phyloP scores from a whole-genome alignment of 2,329 filamentous ascomycete species.

The Hansfordia pulvinata region DNA sequence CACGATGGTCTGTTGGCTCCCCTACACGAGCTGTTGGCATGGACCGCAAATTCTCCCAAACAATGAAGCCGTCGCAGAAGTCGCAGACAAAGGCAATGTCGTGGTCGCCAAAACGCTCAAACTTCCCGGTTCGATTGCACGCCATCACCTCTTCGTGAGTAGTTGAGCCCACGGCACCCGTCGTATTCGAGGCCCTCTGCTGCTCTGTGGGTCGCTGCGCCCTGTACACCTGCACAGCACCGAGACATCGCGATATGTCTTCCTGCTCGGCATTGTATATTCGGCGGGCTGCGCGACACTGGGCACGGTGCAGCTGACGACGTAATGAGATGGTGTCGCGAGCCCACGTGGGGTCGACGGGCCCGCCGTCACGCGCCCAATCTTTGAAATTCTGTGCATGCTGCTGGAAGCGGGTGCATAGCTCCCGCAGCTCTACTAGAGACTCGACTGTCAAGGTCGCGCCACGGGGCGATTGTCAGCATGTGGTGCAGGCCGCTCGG shows the following conservation, averaged over 20 bases:
- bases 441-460: conserved; percentile 28
- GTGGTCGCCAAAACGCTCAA: conserved; percentile 38
- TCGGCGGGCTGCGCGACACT: conserved; percentile 41
- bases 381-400: conserved; percentile 37
- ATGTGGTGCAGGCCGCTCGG: conserved; percentile 1
- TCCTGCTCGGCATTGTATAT: conserved; percentile 39
- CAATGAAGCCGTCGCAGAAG: conserved; percentile 45
- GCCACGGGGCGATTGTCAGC: conserved; percentile 5
- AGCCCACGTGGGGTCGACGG: conserved; percentile 41
- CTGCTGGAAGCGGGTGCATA: conserved; percentile 29
- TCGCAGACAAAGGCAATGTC: conserved; percentile 47
- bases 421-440: conserved; percentile 30
- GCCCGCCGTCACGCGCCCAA: conserved; percentile 39
- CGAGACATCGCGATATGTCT: conserved; percentile 34
- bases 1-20: too few relatives aligned
- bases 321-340: conserved; percentile 35
- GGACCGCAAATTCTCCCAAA: conserved; percentile 41
- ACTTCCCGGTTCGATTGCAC: conserved; percentile 39
- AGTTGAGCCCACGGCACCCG: conserved; percentile 13
- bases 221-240: conserved; percentile 39
- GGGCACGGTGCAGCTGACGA: conserved; percentile 39
- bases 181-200: background rate
- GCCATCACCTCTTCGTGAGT: conserved; percentile 36
- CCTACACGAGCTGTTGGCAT: conserved; percentile 38
- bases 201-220: conserved; percentile 23